Base-by-base conservation (phyloP, 2,329 filamentous ascomycete species). In the Knufia fluminis region DNA sequence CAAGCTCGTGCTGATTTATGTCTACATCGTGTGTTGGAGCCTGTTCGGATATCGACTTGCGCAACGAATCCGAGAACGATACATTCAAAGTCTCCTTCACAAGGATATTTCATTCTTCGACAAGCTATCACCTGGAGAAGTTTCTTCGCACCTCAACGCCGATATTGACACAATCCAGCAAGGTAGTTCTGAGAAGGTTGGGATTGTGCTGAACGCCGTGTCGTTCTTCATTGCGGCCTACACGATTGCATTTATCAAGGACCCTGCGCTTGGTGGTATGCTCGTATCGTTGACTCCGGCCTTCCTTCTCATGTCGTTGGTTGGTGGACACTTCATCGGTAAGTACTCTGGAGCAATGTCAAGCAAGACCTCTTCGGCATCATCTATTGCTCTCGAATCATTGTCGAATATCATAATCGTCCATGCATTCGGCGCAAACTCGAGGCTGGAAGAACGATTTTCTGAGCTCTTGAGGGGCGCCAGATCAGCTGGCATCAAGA, bases 1-100 rank as follows among this genome's bases (percentile, higher is more conserved):
- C 23, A 75, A 77, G 52, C 81, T 86, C 56, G 70, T 72, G 33
- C 67, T 77, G 51, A 82, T 85, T 55, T 87, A 85, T 62, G 65
- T 72, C 48, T 78, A 85, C 59, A 71, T 80, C 24, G 68, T 77
- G 8, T 82, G 75, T 56, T 86, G 80, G 80, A 79, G 72, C 54
- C 68, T 85, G 56, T 73, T 76, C 52, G 80, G 80, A 49, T 79
- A 80, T 53, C 76, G 81, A 2, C 69, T 86, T 7, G 77, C 79
- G 41, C 77, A 79, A 54, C 73, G 82, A 26, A 66, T 85, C 38
- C 75, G 82, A 40, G 76, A 80, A 55, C 69, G 66, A 24, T 61
- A 59, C 47, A 48, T 60, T 26, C 43, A 38, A 22, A 55, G 51
- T 23, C 50, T 60, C 3, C 41, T 61, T 1, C 49, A 56, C 16